Base-by-base conservation (phyloP, 306 rosid species). In the Cicer judaicum region DNA sequence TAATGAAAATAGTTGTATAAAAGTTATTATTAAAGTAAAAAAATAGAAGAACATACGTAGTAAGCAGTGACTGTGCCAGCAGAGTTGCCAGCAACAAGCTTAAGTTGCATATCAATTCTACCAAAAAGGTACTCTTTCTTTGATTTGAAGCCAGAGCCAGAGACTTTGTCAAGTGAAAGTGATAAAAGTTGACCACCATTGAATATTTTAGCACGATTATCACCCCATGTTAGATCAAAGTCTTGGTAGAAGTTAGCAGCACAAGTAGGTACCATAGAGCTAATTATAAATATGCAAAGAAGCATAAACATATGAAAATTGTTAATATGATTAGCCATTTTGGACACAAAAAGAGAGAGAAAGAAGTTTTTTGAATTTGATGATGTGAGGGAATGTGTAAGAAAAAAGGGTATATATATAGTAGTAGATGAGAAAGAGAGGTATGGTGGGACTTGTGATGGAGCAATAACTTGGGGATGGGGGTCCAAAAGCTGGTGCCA, bases 1-100 rank as follows among this genome's bases (percentile, higher is more conserved):
- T 21, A 5, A 36, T 73, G n/a, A 61, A 64, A 43, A 75, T 5
- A 50, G 9, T 13, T 46, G 76, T 56, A 7, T 6, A 54, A 68
- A 49, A 12, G 7, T 50, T 0, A 5, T 19, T 61, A 6, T 43
- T 2, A 24, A 2, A 3, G 4, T 24, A 24, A 24, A 24, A 24
- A 8, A 46, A 19, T 7, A 14, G 14, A 7, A 39, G 8, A 43
- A 68, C 88, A 29, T 87, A 93, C 97, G 49, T 93, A 93, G 44
- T 79, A 93, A 15, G 97, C 80, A 40, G 98, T 89, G 75, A 89
- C 95, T 10, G 98, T 90, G 79, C 97, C 95, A 61, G 95, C 98
- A 8, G 98, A 93, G 78, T 93, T 88, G 24, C 93, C 95, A 11
- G 93, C 75, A 39, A 93, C 98, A 1, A 85, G 85, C 87, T 80